Conservation (phyloP, 768 basidiomycete species). For the Gelatoporia subvermispora region DNA sequence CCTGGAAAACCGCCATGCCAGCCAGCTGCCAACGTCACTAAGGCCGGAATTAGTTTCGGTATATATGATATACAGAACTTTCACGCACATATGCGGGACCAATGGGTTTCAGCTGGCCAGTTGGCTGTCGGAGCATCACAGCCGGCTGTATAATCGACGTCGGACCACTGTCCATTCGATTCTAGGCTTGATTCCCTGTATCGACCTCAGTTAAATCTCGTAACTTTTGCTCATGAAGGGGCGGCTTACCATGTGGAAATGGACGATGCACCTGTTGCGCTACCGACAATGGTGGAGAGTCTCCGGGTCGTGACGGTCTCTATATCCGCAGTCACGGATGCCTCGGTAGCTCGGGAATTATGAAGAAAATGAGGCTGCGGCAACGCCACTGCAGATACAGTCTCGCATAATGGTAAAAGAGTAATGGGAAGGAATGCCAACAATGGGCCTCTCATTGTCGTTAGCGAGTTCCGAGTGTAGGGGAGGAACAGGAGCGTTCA, state of each 20-base stretch:
- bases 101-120: slow-evolving; percentile 64
- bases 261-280: slow-evolving; percentile 26
- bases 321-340: slow-evolving; percentile 27
- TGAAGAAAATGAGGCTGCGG: not conserved
- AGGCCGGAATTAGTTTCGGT: not conserved
- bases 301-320: slow-evolving; percentile 33
- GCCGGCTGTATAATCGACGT: slow-evolving; percentile 58
- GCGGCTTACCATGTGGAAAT: slow-evolving; percentile 36
- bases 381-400: not conserved
- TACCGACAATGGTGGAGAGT: slow-evolving; percentile 37
- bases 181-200: slow-evolving; percentile 45
- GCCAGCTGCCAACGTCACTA: slow-evolving; percentile 50
- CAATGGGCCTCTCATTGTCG: too few relatives aligned
- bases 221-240: too few relatives aligned
- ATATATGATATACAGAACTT: not conserved
- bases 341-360: not conserved
- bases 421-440: not conserved
- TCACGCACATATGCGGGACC: slow-evolving; percentile 26
- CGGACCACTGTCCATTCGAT: slow-evolving; percentile 42
- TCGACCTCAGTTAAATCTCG: too few relatives aligned
- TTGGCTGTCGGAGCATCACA: slow-evolving; percentile 60
- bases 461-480: too few relatives aligned
- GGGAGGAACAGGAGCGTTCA: too few relatives aligned
- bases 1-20: slow-evolving; percentile 48
- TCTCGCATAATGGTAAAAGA: not conserved